Evolutionary conservation across 1,139 yeast species (phyloP).

Genomic region (Taiozyma sp.): DNA sequence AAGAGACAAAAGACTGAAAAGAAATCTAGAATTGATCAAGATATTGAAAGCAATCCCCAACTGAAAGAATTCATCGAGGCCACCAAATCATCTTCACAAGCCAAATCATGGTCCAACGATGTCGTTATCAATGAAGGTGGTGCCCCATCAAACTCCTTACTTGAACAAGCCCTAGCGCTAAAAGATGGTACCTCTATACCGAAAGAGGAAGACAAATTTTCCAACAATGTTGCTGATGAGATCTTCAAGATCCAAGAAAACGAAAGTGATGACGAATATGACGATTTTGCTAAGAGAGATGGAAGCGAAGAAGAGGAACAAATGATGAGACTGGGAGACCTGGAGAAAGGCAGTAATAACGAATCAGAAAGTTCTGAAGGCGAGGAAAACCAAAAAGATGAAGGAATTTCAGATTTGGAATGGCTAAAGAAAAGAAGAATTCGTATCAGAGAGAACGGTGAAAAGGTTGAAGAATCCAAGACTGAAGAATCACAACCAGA

Average conservation of each 20-base stretch:
- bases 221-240: constrained; percentile 24
- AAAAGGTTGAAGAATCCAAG: constrained; percentile 23
- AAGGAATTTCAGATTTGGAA: constrained; percentile 69
- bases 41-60: constrained; percentile 58
- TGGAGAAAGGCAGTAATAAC: constrained; percentile 11
- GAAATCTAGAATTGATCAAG: constrained; percentile 41
- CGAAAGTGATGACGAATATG: constrained; percentile 66
- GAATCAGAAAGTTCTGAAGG: constrained; percentile 6
- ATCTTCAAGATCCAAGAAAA: constrained; percentile 34
- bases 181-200: constrained; percentile 20
- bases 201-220: constrained; percentile 10
- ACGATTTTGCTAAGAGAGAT: constrained; percentile 36
- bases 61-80: constrained; percentile 78
- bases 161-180: constrained; percentile 33
- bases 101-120: constrained; percentile 55
- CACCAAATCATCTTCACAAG: constrained; percentile 62
- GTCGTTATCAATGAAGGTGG: constrained; percentile 49
- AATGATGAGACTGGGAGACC: constrained; percentile 28
- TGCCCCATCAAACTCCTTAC: constrained; percentile 33
- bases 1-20: constrained; percentile 26
- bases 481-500: constrained; percentile 7
- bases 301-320: constrained; percentile 31
- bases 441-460: constrained; percentile 53
- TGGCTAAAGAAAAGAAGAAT: constrained; percentile 81
- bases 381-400: constrained; percentile 32